phyloP scores from a whole-genome alignment of 2,329 filamentous ascomycete species.

The Diaporthe caulivora region DNA sequence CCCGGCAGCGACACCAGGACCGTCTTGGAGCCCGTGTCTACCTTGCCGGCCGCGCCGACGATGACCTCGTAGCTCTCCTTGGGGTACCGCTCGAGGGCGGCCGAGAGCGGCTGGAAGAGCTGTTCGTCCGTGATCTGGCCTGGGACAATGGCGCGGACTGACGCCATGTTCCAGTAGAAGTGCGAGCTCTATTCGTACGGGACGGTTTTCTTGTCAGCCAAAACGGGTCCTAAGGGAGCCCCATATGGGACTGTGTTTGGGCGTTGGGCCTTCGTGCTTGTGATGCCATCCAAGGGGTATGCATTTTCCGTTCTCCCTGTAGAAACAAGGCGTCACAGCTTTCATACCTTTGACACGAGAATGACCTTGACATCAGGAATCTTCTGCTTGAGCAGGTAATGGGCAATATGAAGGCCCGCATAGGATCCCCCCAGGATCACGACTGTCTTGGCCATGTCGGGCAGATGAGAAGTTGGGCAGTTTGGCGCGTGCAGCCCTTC shows the following conservation, averaged over 20 bases:
- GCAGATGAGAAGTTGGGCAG: not conserved
- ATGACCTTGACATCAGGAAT: conserved; percentile 65
- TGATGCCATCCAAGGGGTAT: not conserved
- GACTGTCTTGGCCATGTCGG: conserved; percentile 63
- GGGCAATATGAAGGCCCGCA: conserved; percentile 65
- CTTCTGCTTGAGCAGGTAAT: conserved; percentile 66
- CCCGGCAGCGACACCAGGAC: conserved; percentile 55
- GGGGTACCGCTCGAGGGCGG: conserved; percentile 64
- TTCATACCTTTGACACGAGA: conserved; percentile 65
- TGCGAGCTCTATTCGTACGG: conserved; percentile 60
- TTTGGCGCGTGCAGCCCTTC: not conserved
- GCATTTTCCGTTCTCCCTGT: not conserved
- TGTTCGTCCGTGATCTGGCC: conserved; percentile 62
- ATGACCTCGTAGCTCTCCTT: conserved; percentile 63
- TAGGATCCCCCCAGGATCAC: conserved; percentile 67
- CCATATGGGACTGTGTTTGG: not conserved
- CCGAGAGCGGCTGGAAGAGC: conserved; percentile 62
- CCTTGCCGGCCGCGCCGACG: conserved; percentile 59
- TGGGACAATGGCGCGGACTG: conserved; percentile 67
- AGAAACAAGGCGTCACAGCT: not conserved
- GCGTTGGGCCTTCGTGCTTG: not conserved
- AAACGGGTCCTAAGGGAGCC: not conserved
- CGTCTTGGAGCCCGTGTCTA: conserved; percentile 55
- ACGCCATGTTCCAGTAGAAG: conserved; percentile 70
- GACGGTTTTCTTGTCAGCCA: conserved; percentile 22